Base-by-base conservation (phyloP, 805 yeast species). In the Metschnikowia koreensis region DNA sequence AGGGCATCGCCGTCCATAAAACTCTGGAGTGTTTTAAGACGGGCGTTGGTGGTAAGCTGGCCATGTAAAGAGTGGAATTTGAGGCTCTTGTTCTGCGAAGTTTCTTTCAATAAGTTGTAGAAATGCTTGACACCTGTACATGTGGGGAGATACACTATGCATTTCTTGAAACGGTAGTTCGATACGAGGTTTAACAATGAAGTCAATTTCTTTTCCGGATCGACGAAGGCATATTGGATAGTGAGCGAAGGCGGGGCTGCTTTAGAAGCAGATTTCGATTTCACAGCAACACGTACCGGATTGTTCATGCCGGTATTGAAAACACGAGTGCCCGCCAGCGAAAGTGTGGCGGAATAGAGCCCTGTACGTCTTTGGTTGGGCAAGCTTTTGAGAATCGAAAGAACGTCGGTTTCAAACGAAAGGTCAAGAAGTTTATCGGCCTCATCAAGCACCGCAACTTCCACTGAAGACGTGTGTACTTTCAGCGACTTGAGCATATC, bases 331-430 rank as follows among this genome's bases (percentile, higher is more conserved):
- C 94, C 90, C 0, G 97, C 94, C 50, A 88, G 84, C 7, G 88
- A 81, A 46, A 94, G 83, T 0, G 99, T 94, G 1, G 99, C 99
- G 1, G 97, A 90, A 64, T 93, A 93, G 16, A 93, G 73, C 1
- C 98, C 99, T 0, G 96, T 90, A 62, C 99, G 79, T 62, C 96
- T 82, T 70, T 93, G 99, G 59, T 89, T 86, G 0, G 99, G 99
- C 29, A 94, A 71, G 42, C 78, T 66, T 34, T 81, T 75, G 38
- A 93, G 72, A 29, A 93, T 89, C 31, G 77, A 73, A 41, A 84
- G 81, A 41, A 89, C 82, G 41, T 90, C 91, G 40, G 73, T 75
- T 28, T 80, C 81, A 64, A 91, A 90, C 38, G 91, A 87, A 28
- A 83, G 66, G 64, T 92, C 98, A 34, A 93, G 73, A 36, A 93